Percentiles rank a stretch among this genome's conserved stretches.
phyloP scores from a whole-genome alignment of 768 basidiomycete species.

The Mycena capillaripes region DNA sequence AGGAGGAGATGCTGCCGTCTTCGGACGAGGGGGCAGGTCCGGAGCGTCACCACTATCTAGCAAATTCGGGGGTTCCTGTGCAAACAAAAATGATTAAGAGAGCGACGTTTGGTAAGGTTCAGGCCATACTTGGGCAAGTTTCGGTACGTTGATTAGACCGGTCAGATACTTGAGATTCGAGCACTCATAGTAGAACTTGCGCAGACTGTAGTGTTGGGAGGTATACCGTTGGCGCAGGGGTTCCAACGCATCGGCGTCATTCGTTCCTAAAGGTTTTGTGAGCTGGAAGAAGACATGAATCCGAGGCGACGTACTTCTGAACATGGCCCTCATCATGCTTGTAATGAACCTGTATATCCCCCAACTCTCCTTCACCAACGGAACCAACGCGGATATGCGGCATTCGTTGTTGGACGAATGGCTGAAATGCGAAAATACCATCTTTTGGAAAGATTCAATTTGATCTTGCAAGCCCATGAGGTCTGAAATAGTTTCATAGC shows the following conservation, averaged over 20 bases:
- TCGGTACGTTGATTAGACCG: conserved; percentile 97
- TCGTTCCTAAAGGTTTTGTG: conserved; percentile 74
- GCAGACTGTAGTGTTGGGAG: conserved; percentile 91
- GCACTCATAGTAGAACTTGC: conserved; percentile 99
- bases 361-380: conserved; percentile 98
- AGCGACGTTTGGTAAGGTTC: conserved; percentile 38
- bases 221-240: conserved; percentile 90
- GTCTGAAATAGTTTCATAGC: conserved; percentile 98
- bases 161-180: conserved; percentile 98
- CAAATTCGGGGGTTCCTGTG: conserved; percentile 96
- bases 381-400: conserved; percentile 95
- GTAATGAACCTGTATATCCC: conserved; percentile 99
- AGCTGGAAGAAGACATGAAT: not conserved
- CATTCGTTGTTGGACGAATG: conserved; percentile 96
- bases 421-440: conserved; percentile 95
- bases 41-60: conserved; percentile 86
- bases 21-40: conserved; percentile 87
- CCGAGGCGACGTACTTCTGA: conserved; percentile 74
- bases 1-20: conserved; percentile 79
- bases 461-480: conserved; percentile 98
- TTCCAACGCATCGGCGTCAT: conserved; percentile 89
- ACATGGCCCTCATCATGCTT: conserved; percentile 98
- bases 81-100: not conserved
- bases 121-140: conserved; percentile 89
- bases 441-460: conserved; percentile 98